Evolutionary conservation across 306 rosid genomes (phyloP).

Genomic region (Trifolium subterraneum): DNA sequence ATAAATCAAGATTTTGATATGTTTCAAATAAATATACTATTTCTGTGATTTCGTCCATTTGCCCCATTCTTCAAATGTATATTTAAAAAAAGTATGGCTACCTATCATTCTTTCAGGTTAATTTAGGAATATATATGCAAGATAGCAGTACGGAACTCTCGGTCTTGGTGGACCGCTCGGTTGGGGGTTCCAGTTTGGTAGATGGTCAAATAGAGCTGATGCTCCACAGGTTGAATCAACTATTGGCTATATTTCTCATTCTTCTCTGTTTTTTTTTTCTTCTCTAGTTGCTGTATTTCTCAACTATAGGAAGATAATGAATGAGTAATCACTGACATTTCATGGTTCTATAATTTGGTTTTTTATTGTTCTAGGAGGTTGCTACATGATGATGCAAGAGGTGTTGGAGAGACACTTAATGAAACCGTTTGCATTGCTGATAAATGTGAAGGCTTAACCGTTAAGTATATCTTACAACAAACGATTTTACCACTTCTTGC

Average conservation of each 20-base stretch:
- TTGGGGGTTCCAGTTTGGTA: constrained; percentile 82
- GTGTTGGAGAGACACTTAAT: constrained; percentile 87
- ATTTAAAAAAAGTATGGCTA: constrained; percentile 25
- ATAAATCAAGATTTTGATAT: constrained; percentile 19
- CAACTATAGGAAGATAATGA: constrained; percentile 15
- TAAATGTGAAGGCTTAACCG: constrained; percentile 77
- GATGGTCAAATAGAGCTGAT: constrained; percentile 86
- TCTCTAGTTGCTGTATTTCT: not conserved
- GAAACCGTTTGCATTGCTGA: constrained; percentile 78
- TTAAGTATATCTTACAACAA: constrained; percentile 53
- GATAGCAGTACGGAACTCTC: constrained; percentile 69
- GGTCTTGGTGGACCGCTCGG: constrained; percentile 76
- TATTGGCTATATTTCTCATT: constrained; percentile 25
- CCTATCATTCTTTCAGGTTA: constrained; percentile 58
- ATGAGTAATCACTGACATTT: constrained; percentile 10
- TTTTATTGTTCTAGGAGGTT: constrained; percentile 67
- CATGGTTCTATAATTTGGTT: constrained; percentile 39
- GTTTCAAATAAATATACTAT: constrained; percentile 34
- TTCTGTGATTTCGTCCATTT: constrained; percentile 25
- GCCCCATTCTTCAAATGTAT: constrained; percentile 10
- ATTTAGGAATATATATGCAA: constrained; percentile 71
- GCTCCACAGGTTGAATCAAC: constrained; percentile 68
- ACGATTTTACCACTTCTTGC: constrained; percentile 17
- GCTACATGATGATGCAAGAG: constrained; percentile 88
- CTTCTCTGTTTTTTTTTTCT: constrained; percentile 31